Evolutionary conservation across 2,329 filamentous ascomycete species (phyloP), one percentile per base, ranked within the genome.

Genomic region (Alternaria sp.): DNA sequence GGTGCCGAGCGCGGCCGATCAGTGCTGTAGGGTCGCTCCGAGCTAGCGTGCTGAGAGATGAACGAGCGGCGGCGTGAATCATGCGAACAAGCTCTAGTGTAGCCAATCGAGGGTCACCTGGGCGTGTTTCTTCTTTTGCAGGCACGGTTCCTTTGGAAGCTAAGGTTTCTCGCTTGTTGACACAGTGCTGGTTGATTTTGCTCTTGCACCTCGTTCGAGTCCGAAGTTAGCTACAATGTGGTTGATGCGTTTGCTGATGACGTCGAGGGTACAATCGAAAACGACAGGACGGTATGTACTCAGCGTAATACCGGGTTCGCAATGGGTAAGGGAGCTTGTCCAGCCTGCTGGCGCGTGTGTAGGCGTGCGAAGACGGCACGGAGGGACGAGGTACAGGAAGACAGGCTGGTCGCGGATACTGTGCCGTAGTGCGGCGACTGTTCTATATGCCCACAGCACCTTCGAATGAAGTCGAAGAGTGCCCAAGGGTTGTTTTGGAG

Each of bases 1-100:
- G 69, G 66, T 64, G 69, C 67, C 53, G 70, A 66, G 66, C 66
- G 68, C 69, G 65, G 62, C 57, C 58, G 67, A 63, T 68, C 54
- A 51, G 59, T 58, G 56, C 58, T 64, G 55, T 71, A 63, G 63
- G 65, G 62, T 67, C 61, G 66, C 60, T 68, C 60, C 70, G 68
- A 71, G 51, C 60, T 58, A 63, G 62, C 62, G 61, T 64, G 53
- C 70, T 72, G 70, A 64, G 54, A 54, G 55, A 62, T 51, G 62
- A 63, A 62, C 62, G 62, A 69, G 62, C 66, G 65, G 58, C 68
- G 68, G 56, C 62, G 66, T 68, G 61, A 63, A 59, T 64, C 58
- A 66, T 54, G 57, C 51, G 61, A 64, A 58, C 51, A 55, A 58
- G 49, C 52, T 57, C 58, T 63, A 61, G 60, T 56, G 52, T 59